Conservation (phyloP, 768 basidiomycete genomes). For the Xerocomus brunneocitrinus region DNA sequence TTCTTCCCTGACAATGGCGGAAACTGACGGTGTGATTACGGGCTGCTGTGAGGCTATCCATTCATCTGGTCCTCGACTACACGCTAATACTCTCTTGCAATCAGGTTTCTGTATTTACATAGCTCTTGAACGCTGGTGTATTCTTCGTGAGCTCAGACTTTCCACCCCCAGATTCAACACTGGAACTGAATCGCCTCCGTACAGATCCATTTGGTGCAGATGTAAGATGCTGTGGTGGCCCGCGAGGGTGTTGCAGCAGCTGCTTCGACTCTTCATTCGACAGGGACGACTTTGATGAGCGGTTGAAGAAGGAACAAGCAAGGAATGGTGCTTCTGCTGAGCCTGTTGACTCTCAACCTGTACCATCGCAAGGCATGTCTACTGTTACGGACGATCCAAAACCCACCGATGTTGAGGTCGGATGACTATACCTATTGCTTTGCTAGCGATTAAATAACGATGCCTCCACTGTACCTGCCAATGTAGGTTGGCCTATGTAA, state of each 20-base stretch:
- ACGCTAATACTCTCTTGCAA: background rate
- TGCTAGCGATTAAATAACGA: background rate
- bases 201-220: constrained; percentile 23
- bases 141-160: constrained; percentile 18
- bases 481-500: too few species aligned
- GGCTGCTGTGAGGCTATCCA: constrained; percentile 17
- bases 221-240: constrained; percentile 23
- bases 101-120: constrained; percentile 14
- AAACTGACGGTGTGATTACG: constrained; percentile 2
- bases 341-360: constrained; percentile 22
- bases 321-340: constrained; percentile 7
- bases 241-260: constrained; percentile 25
- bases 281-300: constrained; percentile 29
- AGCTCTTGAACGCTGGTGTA: constrained; percentile 22
- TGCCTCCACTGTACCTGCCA: too few species aligned
- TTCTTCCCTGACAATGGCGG: constrained; percentile 14
- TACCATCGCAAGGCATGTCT: constrained; percentile 18
- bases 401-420: background rate
- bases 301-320: constrained; percentile 21
- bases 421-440: background rate
- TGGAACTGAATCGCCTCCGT: background rate
- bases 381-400: constrained; percentile 3
- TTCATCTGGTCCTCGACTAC: background rate
- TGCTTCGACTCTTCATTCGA: constrained; percentile 29
- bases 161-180: background rate